A percentile compares a stretch with the other conserved stretches of the same genome.
These are phyloP conservation scores for Suillus tomentosus DNA, from an alignment of 768 basidiomycete genomes.

Conservation along the genomic window DNA sequence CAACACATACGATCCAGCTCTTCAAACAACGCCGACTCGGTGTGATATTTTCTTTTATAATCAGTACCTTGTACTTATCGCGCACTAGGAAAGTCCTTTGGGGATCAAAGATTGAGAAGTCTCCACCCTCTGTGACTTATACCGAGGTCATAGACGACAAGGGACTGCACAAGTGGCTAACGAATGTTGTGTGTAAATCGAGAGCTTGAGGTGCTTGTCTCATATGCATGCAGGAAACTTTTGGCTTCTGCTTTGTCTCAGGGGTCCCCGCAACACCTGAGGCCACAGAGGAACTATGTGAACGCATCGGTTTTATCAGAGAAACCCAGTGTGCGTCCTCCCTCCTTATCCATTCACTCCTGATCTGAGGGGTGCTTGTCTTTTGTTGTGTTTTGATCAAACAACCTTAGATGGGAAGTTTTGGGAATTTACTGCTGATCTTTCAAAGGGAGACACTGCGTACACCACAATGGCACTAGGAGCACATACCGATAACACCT, in stretches of 20 bases:
- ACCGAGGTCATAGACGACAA: conserved; percentile 69
- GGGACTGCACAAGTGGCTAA: conserved; percentile 80
- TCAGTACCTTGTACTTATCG: not conserved
- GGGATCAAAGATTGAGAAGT: conserved; percentile 73
- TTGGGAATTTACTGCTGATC: conserved; percentile 95
- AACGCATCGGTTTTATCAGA: conserved; percentile 84
- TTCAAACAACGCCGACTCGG: conserved; percentile 39
- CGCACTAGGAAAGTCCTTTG: conserved; percentile 66
- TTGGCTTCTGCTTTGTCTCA: conserved; percentile 86
- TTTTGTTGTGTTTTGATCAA: too few relatives aligned
- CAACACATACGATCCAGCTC: conserved; percentile 81
- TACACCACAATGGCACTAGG: conserved; percentile 88
- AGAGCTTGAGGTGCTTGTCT: conserved; percentile 4
- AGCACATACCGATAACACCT: conserved; percentile 81
- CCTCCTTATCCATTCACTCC: conserved; percentile 11
- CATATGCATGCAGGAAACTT: conserved; percentile 59
- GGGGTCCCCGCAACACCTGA: conserved; percentile 81
- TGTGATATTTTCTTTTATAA: conserved; percentile 29
- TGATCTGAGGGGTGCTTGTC: too few relatives aligned
- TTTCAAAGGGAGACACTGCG: conserved; percentile 90
- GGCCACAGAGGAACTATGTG: conserved; percentile 77
- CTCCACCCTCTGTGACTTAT: conserved; percentile 74
- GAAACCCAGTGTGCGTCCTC: conserved; percentile 69
- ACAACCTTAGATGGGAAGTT: conserved; percentile 90
- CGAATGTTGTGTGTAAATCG: conserved; percentile 62